A percentile compares a stretch with the other conserved stretches of the same genome.
Conservation (phyloP, 2,329 filamentous ascomycete species). For the Fusarium sp. region DNA sequence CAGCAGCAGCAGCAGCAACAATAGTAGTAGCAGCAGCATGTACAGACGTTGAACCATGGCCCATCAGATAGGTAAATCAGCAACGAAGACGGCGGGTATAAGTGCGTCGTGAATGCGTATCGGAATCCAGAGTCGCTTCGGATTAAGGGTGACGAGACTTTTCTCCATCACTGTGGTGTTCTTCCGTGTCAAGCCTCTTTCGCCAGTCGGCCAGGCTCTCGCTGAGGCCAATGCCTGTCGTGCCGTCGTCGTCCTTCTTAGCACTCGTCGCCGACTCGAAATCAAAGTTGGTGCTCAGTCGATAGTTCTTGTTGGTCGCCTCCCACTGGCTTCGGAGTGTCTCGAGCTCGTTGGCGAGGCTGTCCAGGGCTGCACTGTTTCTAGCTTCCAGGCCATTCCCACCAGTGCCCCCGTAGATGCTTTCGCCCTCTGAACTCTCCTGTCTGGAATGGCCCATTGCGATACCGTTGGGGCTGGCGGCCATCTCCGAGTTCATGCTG, state of each 20-base stretch:
- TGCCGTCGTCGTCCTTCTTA: slow-evolving; percentile 56
- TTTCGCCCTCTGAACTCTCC: slow-evolving; percentile 67
- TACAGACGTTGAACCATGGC: slow-evolving; percentile 38
- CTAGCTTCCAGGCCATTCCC: slow-evolving; percentile 53
- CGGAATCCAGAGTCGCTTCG: slow-evolving; percentile 37
- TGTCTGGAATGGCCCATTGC: slow-evolving; percentile 57
- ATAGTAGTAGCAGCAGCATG: slow-evolving; percentile 17
- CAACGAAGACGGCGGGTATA: slow-evolving; percentile 46
- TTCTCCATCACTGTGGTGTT: slow-evolving; percentile 46
- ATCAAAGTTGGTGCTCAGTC: slow-evolving; percentile 87
- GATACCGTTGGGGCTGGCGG: slow-evolving; percentile 48
- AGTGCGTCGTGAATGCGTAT: slow-evolving; percentile 47
- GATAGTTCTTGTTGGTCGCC: slow-evolving; percentile 92
- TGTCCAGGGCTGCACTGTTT: slow-evolving; percentile 79
- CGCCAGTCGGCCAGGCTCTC: slow-evolving; percentile 82
- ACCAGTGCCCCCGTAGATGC: slow-evolving; percentile 63
- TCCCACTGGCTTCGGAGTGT: slow-evolving; percentile 92
- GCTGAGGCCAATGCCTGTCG: slow-evolving; percentile 61
- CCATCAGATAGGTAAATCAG: slow-evolving; percentile 26
- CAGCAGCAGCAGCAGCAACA: neutral
- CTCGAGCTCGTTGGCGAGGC: slow-evolving; percentile 89
- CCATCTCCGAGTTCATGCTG: slow-evolving; percentile 60
- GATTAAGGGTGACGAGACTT: slow-evolving; percentile 42
- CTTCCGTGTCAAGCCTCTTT: slow-evolving; percentile 71
- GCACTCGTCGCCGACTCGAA: slow-evolving; percentile 65